Evolutionary conservation across 495 filamentous ascomycete genomes (phyloP), one percentile per base, ranked within the genome.

Genomic region (Penicillium tannophilum): DNA sequence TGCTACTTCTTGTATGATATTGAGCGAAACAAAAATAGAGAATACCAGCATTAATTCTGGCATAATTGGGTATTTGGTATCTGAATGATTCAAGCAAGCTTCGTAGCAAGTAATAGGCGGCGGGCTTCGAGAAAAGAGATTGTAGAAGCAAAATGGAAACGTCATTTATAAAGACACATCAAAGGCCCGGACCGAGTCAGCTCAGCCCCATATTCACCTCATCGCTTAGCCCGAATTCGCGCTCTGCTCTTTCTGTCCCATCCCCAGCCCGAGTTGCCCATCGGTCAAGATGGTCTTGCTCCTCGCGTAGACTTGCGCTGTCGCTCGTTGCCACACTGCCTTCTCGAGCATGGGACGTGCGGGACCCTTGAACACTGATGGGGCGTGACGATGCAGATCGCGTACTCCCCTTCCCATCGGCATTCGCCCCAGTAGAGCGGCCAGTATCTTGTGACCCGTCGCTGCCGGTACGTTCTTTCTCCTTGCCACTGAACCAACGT

Each of bases 141-240:
- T 39, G 14, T n/a, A 48, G 14, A 8, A 49, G 11, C 24, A 31
- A 49, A 30, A 28, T 7, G 6, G 26, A 17, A 49, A 31, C 20
- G 6, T n/a, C 24, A 16, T 30, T 49, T 17, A 36, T 46, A 4
- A 6, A 24, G 23, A 24, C 19, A 49, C 46, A 41, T 36, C 50
- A 52, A 24, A 20, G 19, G 36, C 16, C 11, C 14, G 20, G 43
- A 54, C 23, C 12, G 1, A 8, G 26, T 78, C 71, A 84, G 60
- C 81, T 82, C 60, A 84, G 59, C 19, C 75, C 81, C 81, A 84
- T 84, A 56, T 79, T 79, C 8, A 80, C 70, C 52, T 84, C 81
- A 64, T 84, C 81, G 14, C 79, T 77, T 33, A 81, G 54, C 5
- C 81, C 81, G 65, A 77, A 64, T 63, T 79, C 71, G 51, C 79